Evolutionary conservation across 2,329 filamentous ascomycete genomes (phyloP), one percentile per base, ranked within the genome.

Genomic region (Tympanopsis confertula): DNA sequence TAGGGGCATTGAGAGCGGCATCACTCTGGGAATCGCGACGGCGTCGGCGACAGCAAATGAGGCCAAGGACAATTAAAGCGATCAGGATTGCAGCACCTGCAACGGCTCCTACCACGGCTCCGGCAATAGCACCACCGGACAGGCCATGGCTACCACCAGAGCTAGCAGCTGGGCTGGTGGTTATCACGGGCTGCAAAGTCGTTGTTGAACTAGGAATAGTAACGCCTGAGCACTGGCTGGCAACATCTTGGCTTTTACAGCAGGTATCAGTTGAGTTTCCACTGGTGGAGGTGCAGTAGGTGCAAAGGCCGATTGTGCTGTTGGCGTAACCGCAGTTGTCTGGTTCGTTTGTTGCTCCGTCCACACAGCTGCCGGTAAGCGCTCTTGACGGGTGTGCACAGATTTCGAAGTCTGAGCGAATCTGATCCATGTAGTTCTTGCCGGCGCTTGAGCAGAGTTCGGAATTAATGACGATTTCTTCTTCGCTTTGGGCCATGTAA

Each of bases 231-330:
- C 91, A 98, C 44, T 78, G 74, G 19, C 63, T 62, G 41, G 85
- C 73, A n/a, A 82, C 79, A 43, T 86, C 69, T 4, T 88, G 78
- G 49, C 78, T 86, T 51, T 87, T 81, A 58, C 91, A 98, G 65
- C 91, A 98, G 3, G 88, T 93, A 56, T 96, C 89, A 37, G 89
- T 96, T 7, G 86, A 82, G 59, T 96, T 96, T 44, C 80, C 75
- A 19, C 88, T 87, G 49, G 84, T 89, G 5, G 78, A 69, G 30
- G 74, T 71, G 58, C 91, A 98, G 58, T 91, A 95, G 4, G 80
- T 77, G 63, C 91, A 98, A 24, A 98, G 68, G 3, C 88, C 87
- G 39, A 79, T 56, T 5, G 71, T 76, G 55, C 74, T 80, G 45
- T 75, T 71, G 29, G 71, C 74, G 55, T 82, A 98, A 35, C 91